Percentiles rank a stretch among this genome's conserved stretches.
Evolutionary conservation across 495 filamentous ascomycete species (phyloP).

Genomic region (Lasiosphaeria ovina): DNA sequence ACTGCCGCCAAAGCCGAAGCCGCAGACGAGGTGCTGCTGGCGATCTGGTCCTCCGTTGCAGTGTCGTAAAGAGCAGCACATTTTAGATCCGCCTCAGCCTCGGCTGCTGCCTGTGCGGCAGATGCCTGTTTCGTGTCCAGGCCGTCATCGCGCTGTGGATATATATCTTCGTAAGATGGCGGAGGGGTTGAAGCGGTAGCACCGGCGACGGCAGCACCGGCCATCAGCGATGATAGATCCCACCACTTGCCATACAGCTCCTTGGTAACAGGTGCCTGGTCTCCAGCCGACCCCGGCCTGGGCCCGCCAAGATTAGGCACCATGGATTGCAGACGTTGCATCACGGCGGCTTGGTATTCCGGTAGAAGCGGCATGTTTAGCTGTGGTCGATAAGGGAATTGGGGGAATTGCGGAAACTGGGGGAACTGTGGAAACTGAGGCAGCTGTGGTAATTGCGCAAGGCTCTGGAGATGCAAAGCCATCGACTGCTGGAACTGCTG

Average conservation of each 20-base stretch:
- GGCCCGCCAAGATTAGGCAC: conserved; percentile 57
- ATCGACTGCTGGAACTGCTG: conserved; percentile 76
- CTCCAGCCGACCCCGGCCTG: conserved; percentile 36
- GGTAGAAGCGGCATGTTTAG: conserved; percentile 59
- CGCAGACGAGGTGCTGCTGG: too few relatives aligned
- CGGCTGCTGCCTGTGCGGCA: conserved; percentile 59
- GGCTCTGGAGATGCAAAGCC: conserved; percentile 37
- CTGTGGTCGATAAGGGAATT: conserved; percentile 26
- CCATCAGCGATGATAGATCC: conserved; percentile 55
- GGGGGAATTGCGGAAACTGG: conserved; percentile 5
- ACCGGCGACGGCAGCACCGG: conserved; percentile 11
- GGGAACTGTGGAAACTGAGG: conserved; percentile 19
- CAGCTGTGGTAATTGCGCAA: not conserved
- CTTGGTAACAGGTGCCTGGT: conserved; percentile 41
- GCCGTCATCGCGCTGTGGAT: conserved; percentile 43
- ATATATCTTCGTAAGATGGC: conserved; percentile 81
- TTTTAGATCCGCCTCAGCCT: conserved; percentile 65
- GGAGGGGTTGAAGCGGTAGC: conserved; percentile 44
- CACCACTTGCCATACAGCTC: conserved; percentile 65
- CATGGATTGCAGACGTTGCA: conserved; percentile 72
- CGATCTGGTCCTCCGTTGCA: conserved; percentile 2
- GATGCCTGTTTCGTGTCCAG: conserved; percentile 60
- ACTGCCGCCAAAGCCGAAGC: too few relatives aligned
- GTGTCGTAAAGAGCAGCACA: conserved; percentile 58
- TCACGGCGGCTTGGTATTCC: conserved; percentile 65